These are phyloP conservation scores for Chenopodium berlandieri DNA, from an alignment of 148 eudicot genomes.

Conservation along the genomic window DNA sequence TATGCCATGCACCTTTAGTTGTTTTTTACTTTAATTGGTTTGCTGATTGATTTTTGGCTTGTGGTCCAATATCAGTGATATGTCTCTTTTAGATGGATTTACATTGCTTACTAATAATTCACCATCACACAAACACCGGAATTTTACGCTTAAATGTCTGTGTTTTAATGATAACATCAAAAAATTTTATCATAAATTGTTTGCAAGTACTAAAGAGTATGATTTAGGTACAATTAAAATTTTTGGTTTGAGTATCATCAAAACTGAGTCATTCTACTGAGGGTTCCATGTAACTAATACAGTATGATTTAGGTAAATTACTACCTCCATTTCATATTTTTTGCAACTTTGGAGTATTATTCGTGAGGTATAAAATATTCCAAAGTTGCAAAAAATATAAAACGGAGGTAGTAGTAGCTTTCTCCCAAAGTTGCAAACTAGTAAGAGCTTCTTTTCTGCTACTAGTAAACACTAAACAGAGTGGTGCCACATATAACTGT, in stretches of 20 bases:
- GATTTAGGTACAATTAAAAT: too few relatives aligned
- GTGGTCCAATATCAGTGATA: not conserved
- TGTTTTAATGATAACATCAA: not conserved
- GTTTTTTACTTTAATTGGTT: not conserved
- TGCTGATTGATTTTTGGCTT: not conserved
- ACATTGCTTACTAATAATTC: not conserved
- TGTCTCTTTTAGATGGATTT: constrained; percentile 5
- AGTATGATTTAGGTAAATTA: too few relatives aligned
- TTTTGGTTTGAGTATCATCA: not conserved
- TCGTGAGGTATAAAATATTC: too few relatives aligned
- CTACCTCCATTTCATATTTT: too few relatives aligned
- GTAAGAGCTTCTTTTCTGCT: not conserved
- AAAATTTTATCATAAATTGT: not conserved
- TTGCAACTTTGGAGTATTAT: too few relatives aligned
- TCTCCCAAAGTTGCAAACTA: too few relatives aligned
- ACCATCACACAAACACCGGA: not conserved
- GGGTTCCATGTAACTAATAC: not conserved
- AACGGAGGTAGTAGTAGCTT: too few relatives aligned
- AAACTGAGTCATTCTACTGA: not conserved
- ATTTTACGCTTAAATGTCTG: not conserved
- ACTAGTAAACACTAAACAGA: not conserved
- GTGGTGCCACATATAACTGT: not conserved
- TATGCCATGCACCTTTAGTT: not conserved
- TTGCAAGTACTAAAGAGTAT: too few relatives aligned
- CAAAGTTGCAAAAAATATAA: too few relatives aligned